Percentiles rank a stretch among this genome's conserved stretches.
phyloP scores from a whole-genome alignment of 1,139 yeast genomes.

The Geotrichum phurueaensis region DNA sequence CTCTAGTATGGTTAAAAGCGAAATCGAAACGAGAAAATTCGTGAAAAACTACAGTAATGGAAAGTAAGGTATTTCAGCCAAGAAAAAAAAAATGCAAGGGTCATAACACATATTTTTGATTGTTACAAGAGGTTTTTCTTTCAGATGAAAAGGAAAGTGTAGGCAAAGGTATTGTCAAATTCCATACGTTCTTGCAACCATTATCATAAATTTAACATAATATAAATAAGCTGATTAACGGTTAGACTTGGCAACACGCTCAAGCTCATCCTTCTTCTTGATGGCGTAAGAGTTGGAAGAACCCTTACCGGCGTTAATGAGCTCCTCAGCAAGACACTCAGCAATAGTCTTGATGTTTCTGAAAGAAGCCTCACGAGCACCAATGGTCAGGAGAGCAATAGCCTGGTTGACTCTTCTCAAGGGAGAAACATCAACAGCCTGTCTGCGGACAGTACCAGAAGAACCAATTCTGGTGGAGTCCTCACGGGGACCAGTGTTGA shows the following conservation, averaged over 20 bases:
- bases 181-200: conserved; percentile 13
- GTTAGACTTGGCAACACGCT: conserved; percentile 99
- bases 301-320: conserved; percentile 99
- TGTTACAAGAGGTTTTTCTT: not conserved
- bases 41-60: not conserved
- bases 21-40: too few relatives aligned
- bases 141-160: not conserved
- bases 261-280: conserved; percentile 99
- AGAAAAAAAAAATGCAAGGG: not conserved
- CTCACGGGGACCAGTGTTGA: conserved; percentile 99
- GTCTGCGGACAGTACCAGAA: conserved; percentile 99
- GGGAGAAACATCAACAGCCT: conserved; percentile 99
- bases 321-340: conserved; percentile 99
- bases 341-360: conserved; percentile 99
- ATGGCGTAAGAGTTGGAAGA: conserved; percentile 99
- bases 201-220: conserved; percentile 16
- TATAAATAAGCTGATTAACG: conserved; percentile 54
- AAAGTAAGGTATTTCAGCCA: not conserved
- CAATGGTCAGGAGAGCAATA: conserved; percentile 93
- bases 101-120: not conserved
- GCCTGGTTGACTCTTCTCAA: conserved; percentile 99
- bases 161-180: not conserved
- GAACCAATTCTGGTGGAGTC: conserved; percentile 99
- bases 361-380: conserved; percentile 99
- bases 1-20: not conserved